A percentile compares a stretch with the other conserved stretches of the same genome.
phyloP scores from a whole-genome alignment of 768 basidiomycete genomes.

The Mycena albidolilacea region DNA sequence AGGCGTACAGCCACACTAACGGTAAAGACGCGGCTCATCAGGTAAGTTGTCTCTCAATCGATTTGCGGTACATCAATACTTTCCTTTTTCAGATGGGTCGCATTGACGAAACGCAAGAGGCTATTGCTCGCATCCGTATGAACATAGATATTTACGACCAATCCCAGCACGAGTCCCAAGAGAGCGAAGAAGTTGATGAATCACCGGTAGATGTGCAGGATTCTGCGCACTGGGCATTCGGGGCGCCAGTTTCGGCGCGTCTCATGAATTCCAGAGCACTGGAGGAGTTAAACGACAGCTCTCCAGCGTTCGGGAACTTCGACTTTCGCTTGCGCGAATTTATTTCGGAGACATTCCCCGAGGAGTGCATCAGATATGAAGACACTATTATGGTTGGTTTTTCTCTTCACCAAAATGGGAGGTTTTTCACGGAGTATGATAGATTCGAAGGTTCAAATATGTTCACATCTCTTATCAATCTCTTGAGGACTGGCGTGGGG shows the following conservation, averaged over 20 bases:
- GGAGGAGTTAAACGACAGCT: background rate
- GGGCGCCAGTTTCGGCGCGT: constrained; percentile 18
- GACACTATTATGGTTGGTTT: constrained; percentile 7
- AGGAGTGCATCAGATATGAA: constrained; percentile 21
- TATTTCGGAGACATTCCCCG: constrained; percentile 11
- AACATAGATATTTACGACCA: constrained; percentile 29
- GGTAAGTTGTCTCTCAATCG: constrained; percentile 22
- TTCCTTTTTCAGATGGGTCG: constrained; percentile 21
- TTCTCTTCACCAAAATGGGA: too few relatives aligned
- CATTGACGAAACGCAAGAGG: constrained; percentile 33
- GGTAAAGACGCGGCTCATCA: constrained; percentile 16
- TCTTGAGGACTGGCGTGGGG: constrained; percentile 29
- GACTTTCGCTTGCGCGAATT: constrained; percentile 18
- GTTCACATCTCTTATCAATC: constrained; percentile 27
- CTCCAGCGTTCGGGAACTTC: constrained; percentile 7
- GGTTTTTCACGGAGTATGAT: too few relatives aligned
- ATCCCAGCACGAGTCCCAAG: constrained; percentile 6
- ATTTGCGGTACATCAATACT: background rate
- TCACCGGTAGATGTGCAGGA: constrained; percentile 22
- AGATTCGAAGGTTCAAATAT: constrained; percentile 26
- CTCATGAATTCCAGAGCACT: constrained; percentile 18
- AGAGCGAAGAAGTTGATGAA: constrained; percentile 16
- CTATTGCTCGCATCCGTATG: constrained; percentile 38
- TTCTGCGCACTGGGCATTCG: constrained; percentile 27
- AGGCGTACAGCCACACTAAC: constrained; percentile 8